A percentile compares a stretch with the other conserved stretches of the same genome.
Conservation (phyloP, 139 green algal species). For the Gonium pectorale region DNA sequence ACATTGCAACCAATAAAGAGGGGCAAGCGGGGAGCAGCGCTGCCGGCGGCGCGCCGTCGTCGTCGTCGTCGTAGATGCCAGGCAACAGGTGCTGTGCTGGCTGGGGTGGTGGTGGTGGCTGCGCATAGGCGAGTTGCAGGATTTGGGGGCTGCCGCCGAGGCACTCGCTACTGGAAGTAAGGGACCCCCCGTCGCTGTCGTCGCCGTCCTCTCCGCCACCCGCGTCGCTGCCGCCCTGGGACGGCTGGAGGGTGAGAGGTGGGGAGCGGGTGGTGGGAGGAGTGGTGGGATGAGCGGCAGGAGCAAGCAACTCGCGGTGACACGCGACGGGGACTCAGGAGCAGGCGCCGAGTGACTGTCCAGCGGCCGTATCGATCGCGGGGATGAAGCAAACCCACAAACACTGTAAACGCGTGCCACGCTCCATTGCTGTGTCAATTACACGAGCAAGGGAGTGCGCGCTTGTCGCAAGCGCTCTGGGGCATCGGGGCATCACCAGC, state of each 20-base stretch:
- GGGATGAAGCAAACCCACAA: no score
- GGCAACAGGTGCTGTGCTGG: neutral
- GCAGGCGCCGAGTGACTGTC: no score
- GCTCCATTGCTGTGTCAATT: no score
- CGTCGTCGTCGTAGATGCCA: neutral
- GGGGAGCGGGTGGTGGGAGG: neutral
- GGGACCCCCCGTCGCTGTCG: neutral
- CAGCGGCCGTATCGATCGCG: no score
- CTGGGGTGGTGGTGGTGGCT: neutral
- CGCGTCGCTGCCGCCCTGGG: neutral
- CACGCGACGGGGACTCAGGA: no score
- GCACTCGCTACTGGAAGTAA: no score
- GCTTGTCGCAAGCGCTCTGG: no score
- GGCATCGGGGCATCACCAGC: no score
- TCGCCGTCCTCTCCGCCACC: neutral
- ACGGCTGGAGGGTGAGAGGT: neutral
- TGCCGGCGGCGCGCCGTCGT: neutral
- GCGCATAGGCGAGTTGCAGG: conserved; percentile 5
- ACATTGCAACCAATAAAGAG: conserved; percentile 16
- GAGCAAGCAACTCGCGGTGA: no score
- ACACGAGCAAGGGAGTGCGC: no score
- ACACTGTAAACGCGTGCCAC: no score
- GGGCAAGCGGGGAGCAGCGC: conserved; percentile 12
- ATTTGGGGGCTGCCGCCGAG: neutral
- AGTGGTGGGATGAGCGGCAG: no score